phyloP scores from a whole-genome alignment of 106 monocot species.

The Dendrobium nobile region DNA sequence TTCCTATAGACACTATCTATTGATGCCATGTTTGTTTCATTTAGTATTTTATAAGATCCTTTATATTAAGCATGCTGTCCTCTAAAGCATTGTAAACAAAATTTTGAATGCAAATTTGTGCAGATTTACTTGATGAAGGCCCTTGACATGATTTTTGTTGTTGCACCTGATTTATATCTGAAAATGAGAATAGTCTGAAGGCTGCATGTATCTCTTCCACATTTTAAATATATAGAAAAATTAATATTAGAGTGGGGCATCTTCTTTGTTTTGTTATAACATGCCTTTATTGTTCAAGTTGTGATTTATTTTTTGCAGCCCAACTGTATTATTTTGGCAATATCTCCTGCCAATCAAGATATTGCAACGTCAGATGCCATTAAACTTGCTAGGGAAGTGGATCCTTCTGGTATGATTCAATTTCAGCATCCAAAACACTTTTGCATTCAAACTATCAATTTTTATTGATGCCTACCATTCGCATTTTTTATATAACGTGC shows the following conservation, averaged over 20 bases:
- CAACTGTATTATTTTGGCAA: conserved; percentile 49
- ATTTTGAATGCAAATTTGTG: neutral
- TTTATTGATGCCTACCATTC: neutral
- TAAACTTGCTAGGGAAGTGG: conserved; percentile 60
- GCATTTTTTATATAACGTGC: neutral
- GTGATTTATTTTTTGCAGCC: conserved; percentile 27
- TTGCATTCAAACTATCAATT: neutral
- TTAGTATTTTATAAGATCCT: neutral
- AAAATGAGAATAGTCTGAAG: neutral
- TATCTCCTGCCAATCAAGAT: conserved; percentile 64
- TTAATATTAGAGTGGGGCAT: neutral
- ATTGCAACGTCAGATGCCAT: conserved; percentile 64
- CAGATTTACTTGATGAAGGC: neutral
- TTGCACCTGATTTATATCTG: neutral
- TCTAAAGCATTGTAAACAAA: neutral
- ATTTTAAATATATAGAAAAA: neutral
- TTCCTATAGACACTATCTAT: neutral
- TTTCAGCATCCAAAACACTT: neutral
- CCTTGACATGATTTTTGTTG: neutral
- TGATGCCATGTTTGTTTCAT: neutral
- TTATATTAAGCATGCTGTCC: neutral
- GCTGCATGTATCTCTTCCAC: neutral
- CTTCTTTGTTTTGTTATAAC: neutral
- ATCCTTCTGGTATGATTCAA: conserved; percentile 37
- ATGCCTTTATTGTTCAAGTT: neutral